These are phyloP conservation scores for Viridothelium virens DNA, from an alignment of 495 filamentous ascomycete genomes.

Conservation along the genomic window DNA sequence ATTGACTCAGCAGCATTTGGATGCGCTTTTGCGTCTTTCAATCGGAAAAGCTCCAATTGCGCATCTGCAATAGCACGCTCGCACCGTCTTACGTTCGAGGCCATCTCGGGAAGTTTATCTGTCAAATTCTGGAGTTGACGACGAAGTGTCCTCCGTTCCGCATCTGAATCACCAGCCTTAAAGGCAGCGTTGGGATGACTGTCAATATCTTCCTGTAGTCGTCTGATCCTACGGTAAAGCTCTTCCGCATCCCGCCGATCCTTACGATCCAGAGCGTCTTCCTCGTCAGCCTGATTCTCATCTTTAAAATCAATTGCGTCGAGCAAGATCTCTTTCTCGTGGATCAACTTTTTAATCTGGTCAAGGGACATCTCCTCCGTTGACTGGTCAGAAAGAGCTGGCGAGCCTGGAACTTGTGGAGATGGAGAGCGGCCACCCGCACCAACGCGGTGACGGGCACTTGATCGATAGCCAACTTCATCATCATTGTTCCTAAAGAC, in stretches of 20 bases:
- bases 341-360: constrained; percentile 85
- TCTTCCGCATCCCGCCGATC: constrained; percentile 91
- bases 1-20: constrained; percentile 75
- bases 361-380: constrained; percentile 76
- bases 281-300: constrained; percentile 80
- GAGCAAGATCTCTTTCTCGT: constrained; percentile 89
- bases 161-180: constrained; percentile 68
- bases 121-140: constrained; percentile 82
- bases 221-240: constrained; percentile 81
- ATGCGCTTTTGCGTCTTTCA: constrained; percentile 87
- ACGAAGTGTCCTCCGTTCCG: constrained; percentile 75
- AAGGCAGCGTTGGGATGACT: constrained; percentile 73
- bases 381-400: constrained; percentile 36
- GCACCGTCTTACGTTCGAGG: constrained; percentile 80
- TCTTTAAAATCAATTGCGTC: constrained; percentile 97
- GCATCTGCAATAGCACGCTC: constrained; percentile 91
- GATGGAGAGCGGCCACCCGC: constrained; percentile 58
- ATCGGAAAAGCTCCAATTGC: constrained; percentile 84
- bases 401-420: constrained; percentile 59
- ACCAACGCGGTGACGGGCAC: constrained; percentile 75
- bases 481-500: constrained; percentile 95
- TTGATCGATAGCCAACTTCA: constrained; percentile 81
- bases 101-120: constrained; percentile 84
- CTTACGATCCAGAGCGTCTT: constrained; percentile 81
- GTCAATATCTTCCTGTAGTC: constrained; percentile 97